Percentiles rank a stretch among this genome's conserved stretches.
Evolutionary conservation across 106 monocot genomes (phyloP).

Genomic region (Dactylorhiza incarnata): DNA sequence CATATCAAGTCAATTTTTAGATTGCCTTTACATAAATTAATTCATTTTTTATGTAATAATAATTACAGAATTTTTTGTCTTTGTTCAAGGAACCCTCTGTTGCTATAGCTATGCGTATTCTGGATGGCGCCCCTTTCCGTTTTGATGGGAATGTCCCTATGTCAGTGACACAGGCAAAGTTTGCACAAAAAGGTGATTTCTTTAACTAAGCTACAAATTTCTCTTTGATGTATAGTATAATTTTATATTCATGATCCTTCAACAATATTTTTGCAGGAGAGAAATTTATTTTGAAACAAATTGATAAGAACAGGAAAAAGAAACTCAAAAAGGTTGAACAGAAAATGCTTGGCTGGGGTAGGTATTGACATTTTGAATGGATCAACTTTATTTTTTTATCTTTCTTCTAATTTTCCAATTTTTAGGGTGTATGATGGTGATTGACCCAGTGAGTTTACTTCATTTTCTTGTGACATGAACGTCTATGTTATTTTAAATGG

Average conservation of each 20-base stretch:
- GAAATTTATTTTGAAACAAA: conserved; percentile 67
- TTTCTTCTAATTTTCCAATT: neutral
- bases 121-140: conserved; percentile 80
- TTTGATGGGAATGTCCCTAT: conserved; percentile 60
- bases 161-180: conserved; percentile 80
- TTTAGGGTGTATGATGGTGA: neutral
- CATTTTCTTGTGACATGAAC: neutral
- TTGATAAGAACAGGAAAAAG: conserved; percentile 83
- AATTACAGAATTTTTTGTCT: neutral
- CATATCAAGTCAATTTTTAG: neutral
- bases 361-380: conserved; percentile 3
- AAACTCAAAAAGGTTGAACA: conserved; percentile 90
- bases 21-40: neutral
- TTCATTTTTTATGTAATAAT: neutral
- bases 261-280: conserved; percentile 43
- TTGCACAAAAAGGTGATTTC: conserved; percentile 87
- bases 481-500: neutral
- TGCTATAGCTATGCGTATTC: conserved; percentile 75
- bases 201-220: neutral
- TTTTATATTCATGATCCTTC: conserved; percentile 1
- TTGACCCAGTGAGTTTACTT: neutral
- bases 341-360: conserved; percentile 99
- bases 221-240: neutral
- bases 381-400: neutral
- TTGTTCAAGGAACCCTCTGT: conserved; percentile 85